Base-by-base conservation (phyloP, 176 grass and related monocot species). In the Triticum timopheevii region DNA sequence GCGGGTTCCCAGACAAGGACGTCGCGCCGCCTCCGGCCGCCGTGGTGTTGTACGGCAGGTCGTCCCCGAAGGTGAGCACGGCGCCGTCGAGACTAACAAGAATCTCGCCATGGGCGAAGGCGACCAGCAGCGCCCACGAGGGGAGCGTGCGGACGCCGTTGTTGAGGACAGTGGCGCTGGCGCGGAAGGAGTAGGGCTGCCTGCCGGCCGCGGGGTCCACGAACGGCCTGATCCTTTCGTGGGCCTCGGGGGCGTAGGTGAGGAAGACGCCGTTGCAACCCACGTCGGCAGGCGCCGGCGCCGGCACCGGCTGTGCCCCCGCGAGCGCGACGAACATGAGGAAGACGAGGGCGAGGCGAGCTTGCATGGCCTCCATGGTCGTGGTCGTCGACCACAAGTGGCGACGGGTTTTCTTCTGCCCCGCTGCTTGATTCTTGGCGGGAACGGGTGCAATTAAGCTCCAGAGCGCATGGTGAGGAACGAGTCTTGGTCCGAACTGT, bases 261-360 rank as follows among this genome's bases (percentile, higher is more conserved):
- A 97, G 89, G 15, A 89, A 78, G 24, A 97, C 80, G 25, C 95
- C 92, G 24, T 97, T 97, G 88, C 95, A 97, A 31, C 80, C 86
- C 30, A 11, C 5, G 44, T 90, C 80, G 0, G 87, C 77, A 0
- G 86, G 94, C 44, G 80, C 17, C 12, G 88, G 89, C 9, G 84
- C 22, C 16, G 38, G 28, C 8, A 6, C 13, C 0, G 33, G 76
- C 79, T 83, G 79, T n/a, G 87, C 86, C 35, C 24, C 82, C 4
- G 63, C 56, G 6, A 79, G 35, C 7, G 17, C 24, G 31, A 24
- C 15, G 39, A 89, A 63, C 10, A 86, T 10, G 56, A 73, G 30
- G 35, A 73, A 77, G 27, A 73, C 47, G 65, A 59, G 19, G 54
- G 40, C 64, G 7, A 40, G 22, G 59, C 44, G 22, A 19, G 63